Conservation (phyloP, 164 flowering plant genomes). For the Vitis vinifera region ASM3070453v1 NC_081812.1:18574501-18575000, state of each 20-base stretch:
- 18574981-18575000: slow-evolving; percentile 55
- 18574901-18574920: slow-evolving; percentile 54
- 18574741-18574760: background rate
- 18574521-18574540: slow-evolving; percentile 69
- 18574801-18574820: slow-evolving; percentile 1
- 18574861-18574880: slow-evolving; percentile 55
- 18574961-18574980: slow-evolving; percentile 67
- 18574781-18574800: background rate
- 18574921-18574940: slow-evolving; percentile 75
- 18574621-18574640: slow-evolving; percentile 51
- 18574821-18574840: slow-evolving; percentile 44
- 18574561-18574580: slow-evolving; percentile 59
- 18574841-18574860: slow-evolving; percentile 24
- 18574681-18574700: slow-evolving; percentile 57
- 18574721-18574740: slow-evolving; percentile 29
- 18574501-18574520: slow-evolving; percentile 69
- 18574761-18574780: background rate
- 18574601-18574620: slow-evolving; percentile 74
- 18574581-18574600: slow-evolving; percentile 61
- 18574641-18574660: slow-evolving; percentile 65
- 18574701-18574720: slow-evolving; percentile 49
- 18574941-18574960: slow-evolving; percentile 79
- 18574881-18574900: slow-evolving; percentile 58
- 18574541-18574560: slow-evolving; percentile 68
- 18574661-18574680: slow-evolving; percentile 80